A percentile compares a stretch with the other conserved stretches of the same genome.
phyloP scores from a whole-genome alignment of 2,329 filamentous ascomycete species.

The Pseudocercospora macadamiae region DNA sequence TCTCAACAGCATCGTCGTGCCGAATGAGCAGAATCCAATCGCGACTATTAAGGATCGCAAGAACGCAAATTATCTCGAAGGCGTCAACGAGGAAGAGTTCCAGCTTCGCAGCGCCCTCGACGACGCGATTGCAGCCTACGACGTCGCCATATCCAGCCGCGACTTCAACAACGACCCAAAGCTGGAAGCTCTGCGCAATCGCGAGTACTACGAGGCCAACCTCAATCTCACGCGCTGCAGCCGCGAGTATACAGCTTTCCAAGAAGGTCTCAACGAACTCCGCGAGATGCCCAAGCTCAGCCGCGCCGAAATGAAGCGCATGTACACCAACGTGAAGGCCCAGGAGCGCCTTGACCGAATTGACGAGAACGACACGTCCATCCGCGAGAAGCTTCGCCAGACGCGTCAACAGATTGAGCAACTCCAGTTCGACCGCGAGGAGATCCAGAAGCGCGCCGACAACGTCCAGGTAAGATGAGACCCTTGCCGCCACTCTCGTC shows the following conservation, averaged over 20 bases:
- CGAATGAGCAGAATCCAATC: slow-evolving; percentile 11
- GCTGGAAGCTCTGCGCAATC: slow-evolving; percentile 13
- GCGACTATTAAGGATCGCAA: slow-evolving; percentile 21
- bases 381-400: slow-evolving; percentile 10
- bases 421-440: slow-evolving; percentile 12
- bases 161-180: slow-evolving; percentile 12
- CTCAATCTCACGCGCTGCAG: slow-evolving; percentile 17
- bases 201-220: slow-evolving; percentile 21
- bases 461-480: not conserved
- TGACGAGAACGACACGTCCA: not conserved
- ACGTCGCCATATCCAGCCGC: not conserved
- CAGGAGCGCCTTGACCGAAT: slow-evolving; percentile 7
- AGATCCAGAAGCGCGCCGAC: slow-evolving; percentile 6
- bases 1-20: slow-evolving; percentile 12
- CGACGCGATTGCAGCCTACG: slow-evolving; percentile 9
- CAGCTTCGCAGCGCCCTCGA: slow-evolving; percentile 7
- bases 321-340: slow-evolving; percentile 10
- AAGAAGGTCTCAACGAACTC: slow-evolving; percentile 17
- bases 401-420: slow-evolving; percentile 5
- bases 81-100: not conserved
- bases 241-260: slow-evolving; percentile 17
- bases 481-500: no score
- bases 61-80: slow-evolving; percentile 15
- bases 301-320: slow-evolving; percentile 7
- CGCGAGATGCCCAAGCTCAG: slow-evolving; percentile 13